These are phyloP conservation scores for Candida chauliodis DNA, from an alignment of 805 yeast species.

Conservation along the genomic window DNA sequence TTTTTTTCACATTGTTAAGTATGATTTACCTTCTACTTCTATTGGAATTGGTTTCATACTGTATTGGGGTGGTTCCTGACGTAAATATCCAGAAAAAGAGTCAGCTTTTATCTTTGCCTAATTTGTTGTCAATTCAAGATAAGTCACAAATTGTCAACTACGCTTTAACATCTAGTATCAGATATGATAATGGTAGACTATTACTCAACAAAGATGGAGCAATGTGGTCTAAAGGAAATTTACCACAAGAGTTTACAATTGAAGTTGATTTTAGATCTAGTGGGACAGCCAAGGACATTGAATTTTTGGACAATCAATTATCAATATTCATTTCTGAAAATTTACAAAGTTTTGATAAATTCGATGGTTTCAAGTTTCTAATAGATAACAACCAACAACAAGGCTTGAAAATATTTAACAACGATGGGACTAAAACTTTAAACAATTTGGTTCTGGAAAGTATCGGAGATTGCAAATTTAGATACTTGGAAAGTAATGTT, in stretches of 20 bases:
- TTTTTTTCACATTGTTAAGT: constrained; percentile 3
- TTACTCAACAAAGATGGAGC: constrained; percentile 17
- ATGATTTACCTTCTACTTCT: too few species aligned
- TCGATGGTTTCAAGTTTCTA: constrained; percentile 62
- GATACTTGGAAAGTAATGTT: constrained; percentile 64
- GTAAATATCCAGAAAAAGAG: not conserved
- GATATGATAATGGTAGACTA: constrained; percentile 74
- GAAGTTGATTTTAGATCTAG: constrained; percentile 63
- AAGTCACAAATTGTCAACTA: constrained; percentile 26
- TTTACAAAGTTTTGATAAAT: constrained; percentile 53
- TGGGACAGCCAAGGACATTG: constrained; percentile 27
- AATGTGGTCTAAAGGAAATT: constrained; percentile 18
- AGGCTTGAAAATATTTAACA: constrained; percentile 55
- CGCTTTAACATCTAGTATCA: constrained; percentile 59
- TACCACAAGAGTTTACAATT: constrained; percentile 47
- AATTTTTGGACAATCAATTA: constrained; percentile 13
- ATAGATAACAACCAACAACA: constrained; percentile 49
- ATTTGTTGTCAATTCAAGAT: constrained; percentile 23
- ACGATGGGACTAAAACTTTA: constrained; percentile 49
- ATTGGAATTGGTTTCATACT: not conserved
- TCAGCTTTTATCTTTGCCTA: constrained; percentile 28
- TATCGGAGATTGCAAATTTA: constrained; percentile 55
- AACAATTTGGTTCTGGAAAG: constrained; percentile 29
- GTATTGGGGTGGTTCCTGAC: constrained; percentile 1
- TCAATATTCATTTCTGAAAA: constrained; percentile 18